These are phyloP conservation scores for Trichoderma atroviride DNA, from an alignment of 2,329 filamentous ascomycete species.

Conservation along the genomic window DNA sequence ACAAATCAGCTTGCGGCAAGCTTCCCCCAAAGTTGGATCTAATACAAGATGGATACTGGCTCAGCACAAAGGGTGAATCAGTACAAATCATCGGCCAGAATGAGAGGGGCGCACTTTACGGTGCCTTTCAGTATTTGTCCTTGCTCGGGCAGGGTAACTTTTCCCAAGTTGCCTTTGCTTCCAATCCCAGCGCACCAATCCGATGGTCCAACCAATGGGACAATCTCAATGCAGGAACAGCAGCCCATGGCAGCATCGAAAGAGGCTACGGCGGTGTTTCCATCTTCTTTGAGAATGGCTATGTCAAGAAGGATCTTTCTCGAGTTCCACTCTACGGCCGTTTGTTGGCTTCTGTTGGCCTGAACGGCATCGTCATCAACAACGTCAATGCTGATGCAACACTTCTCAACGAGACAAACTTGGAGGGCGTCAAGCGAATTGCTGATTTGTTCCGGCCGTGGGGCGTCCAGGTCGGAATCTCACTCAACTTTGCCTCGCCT, in stretches of 20 bases:
- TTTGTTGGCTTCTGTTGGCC: slow-evolving; percentile 64
- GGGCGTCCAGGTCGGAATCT: slow-evolving; percentile 66
- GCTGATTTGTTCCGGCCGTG: slow-evolving; percentile 69
- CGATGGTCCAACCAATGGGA: slow-evolving; percentile 77
- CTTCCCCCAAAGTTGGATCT: slow-evolving; percentile 44
- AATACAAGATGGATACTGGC: slow-evolving; percentile 62
- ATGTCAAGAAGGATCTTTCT: slow-evolving; percentile 59
- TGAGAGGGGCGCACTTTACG: slow-evolving; percentile 21
- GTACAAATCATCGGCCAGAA: slow-evolving; percentile 40
- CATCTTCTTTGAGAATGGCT: slow-evolving; percentile 65
- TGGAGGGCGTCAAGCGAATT: slow-evolving; percentile 63
- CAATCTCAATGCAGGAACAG: slow-evolving; percentile 50
- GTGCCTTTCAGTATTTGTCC: slow-evolving; percentile 38
- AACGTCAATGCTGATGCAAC: slow-evolving; percentile 71
- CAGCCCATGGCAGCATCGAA: slow-evolving; percentile 58
- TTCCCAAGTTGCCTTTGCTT: slow-evolving; percentile 49
- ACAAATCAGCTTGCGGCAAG: slow-evolving; percentile 41
- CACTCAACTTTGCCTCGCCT: slow-evolving; percentile 70
- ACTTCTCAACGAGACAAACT: slow-evolving; percentile 58
- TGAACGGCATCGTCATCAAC: slow-evolving; percentile 70
- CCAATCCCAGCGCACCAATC: slow-evolving; percentile 62
- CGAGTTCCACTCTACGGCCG: slow-evolving; percentile 65
- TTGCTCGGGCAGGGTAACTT: slow-evolving; percentile 63
- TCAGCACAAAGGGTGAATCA: slow-evolving; percentile 49
- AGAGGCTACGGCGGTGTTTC: slow-evolving; percentile 68